These are phyloP conservation scores for Penicillium bialowiezense DNA, from an alignment of 495 filamentous ascomycete species.

Conservation along the genomic window DNA sequence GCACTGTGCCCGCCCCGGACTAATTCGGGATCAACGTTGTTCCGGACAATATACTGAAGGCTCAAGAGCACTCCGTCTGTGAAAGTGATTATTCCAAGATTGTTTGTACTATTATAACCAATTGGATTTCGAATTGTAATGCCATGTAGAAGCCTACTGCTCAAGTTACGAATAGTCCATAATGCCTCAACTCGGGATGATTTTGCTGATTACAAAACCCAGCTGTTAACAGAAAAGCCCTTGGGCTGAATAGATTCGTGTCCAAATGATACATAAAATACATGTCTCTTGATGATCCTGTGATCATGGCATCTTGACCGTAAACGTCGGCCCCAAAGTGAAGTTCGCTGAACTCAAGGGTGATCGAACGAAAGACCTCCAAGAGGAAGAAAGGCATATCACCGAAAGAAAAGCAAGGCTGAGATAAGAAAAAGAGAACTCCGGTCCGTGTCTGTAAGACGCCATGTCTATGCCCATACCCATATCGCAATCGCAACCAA, in stretches of 20 bases:
- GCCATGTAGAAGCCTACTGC: too few species aligned
- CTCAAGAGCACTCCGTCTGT: too few species aligned
- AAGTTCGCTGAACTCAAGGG: constrained; percentile 3
- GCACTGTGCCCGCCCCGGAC: constrained; percentile 22
- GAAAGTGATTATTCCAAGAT: too few species aligned
- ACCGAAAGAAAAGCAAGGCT: constrained; percentile 9
- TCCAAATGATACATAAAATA: constrained; percentile 31
- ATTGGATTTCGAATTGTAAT: too few species aligned
- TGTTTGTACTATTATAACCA: too few species aligned
- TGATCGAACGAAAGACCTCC: constrained; percentile 11
- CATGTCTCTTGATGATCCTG: constrained; percentile 27
- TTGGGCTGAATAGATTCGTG: constrained; percentile 12
- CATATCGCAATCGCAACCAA: constrained; percentile 19
- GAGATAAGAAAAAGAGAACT: constrained; percentile 22
- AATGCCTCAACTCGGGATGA: too few species aligned
- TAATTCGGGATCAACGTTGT: constrained; percentile 16
- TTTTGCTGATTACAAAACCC: background rate
- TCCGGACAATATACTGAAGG: constrained; percentile 21
- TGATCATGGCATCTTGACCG: constrained; percentile 15
- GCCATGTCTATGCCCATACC: constrained; percentile 40
- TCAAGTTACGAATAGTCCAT: too few species aligned
- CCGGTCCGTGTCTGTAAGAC: constrained; percentile 32
- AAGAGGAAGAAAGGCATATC: constrained; percentile 17
- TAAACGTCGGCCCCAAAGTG: constrained; percentile 2
- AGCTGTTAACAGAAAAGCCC: background rate